These are phyloP conservation scores for Golovinomyces cichoracearum DNA, from an alignment of 2,329 filamentous ascomycete species.

Conservation along the genomic window DNA sequence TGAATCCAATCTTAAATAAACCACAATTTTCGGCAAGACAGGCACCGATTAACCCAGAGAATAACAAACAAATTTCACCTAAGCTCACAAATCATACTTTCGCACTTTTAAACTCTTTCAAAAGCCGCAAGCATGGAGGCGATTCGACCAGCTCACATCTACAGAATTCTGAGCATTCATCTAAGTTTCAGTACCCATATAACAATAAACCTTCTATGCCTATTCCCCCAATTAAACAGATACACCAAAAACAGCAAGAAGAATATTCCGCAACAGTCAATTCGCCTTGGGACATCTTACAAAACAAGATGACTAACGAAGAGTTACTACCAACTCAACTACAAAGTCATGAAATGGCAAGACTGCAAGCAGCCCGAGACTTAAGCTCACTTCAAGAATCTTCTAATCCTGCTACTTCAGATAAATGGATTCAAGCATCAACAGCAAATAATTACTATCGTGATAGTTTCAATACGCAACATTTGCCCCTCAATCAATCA, in stretches of 20 bases:
- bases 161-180: slow-evolving; percentile 2
- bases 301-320: neutral
- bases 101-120: slow-evolving; percentile 22
- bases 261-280: too few species aligned
- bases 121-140: slow-evolving; percentile 8
- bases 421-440: neutral
- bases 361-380: neutral
- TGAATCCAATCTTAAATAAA: slow-evolving; percentile 2
- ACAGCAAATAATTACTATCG: neutral
- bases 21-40: slow-evolving; percentile 10
- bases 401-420: neutral
- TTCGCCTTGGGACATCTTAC: neutral
- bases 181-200: neutral
- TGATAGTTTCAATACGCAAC: neutral
- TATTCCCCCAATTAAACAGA: neutral
- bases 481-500: neutral
- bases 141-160: slow-evolving; percentile 5
- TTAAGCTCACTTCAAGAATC: neutral
- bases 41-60: slow-evolving; percentile 10
- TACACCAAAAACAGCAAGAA: neutral
- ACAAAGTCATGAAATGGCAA: neutral
- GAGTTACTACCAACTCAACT: neutral
- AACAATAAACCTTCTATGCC: neutral
- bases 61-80: slow-evolving; percentile 8
- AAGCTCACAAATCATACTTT: slow-evolving; percentile 20